Evolutionary conservation across 257 asterid species (phyloP).

Genomic region (Solanum ossicruentum): DNA sequence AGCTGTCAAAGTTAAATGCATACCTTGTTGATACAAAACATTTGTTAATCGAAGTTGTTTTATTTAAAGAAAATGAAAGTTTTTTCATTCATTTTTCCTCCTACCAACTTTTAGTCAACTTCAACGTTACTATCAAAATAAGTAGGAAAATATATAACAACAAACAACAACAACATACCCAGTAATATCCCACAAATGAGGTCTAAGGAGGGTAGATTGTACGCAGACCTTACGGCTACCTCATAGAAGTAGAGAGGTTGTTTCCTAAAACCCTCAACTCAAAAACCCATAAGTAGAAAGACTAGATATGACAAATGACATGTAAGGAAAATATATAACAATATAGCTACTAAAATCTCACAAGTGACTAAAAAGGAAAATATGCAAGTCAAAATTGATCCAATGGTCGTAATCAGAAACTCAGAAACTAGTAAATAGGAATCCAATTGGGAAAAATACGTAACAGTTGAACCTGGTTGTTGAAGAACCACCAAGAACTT

Average conservation of each 20-base stretch:
- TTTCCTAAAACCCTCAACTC: too few relatives aligned
- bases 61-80: too few relatives aligned
- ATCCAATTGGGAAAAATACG: background rate
- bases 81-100: background rate
- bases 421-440: background rate
- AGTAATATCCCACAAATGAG: too few relatives aligned
- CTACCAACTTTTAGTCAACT: background rate
- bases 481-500: background rate
- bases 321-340: too few relatives aligned
- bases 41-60: too few relatives aligned
- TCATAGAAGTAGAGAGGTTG: too few relatives aligned
- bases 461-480: background rate
- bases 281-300: too few relatives aligned
- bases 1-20: background rate
- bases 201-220: too few relatives aligned
- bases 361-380: background rate
- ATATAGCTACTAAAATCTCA: too few relatives aligned
- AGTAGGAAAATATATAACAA: background rate
- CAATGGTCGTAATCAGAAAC: background rate
- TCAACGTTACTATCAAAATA: background rate
- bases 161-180: too few relatives aligned
- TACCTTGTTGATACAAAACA: constrained; percentile 87
- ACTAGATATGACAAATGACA: too few relatives aligned
- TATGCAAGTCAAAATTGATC: background rate
- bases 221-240: too few relatives aligned